phyloP scores from a whole-genome alignment of 2,329 filamentous ascomycete species.

The Pezicula neosporulosa region DNA sequence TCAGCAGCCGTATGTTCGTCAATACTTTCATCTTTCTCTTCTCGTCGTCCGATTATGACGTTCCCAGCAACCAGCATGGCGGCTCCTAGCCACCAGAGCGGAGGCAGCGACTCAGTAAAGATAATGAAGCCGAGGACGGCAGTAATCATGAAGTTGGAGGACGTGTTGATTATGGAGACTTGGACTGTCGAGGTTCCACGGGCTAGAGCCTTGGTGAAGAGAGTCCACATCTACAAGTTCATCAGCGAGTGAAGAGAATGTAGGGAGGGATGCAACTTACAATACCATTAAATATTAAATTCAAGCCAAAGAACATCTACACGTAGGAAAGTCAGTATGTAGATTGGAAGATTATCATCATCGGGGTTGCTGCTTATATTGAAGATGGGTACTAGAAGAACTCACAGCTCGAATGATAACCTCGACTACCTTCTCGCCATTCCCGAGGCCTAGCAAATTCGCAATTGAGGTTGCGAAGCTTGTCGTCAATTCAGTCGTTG shows the following conservation, averaged over 20 bases:
- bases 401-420: slow-evolving; percentile 46
- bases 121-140: slow-evolving; percentile 67
- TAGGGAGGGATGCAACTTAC: slow-evolving; percentile 36
- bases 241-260: slow-evolving; percentile 5
- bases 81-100: slow-evolving; percentile 75
- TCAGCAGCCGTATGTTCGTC: slow-evolving; percentile 11
- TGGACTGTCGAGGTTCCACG: slow-evolving; percentile 72
- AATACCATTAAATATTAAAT: slow-evolving; percentile 70
- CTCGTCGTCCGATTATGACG: slow-evolving; percentile 72
- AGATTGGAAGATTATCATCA: background rate
- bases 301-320: slow-evolving; percentile 67
- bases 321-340: too few relatives aligned
- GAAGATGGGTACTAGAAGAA: slow-evolving; percentile 6
- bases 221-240: slow-evolving; percentile 64
- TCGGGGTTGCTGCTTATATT: too few relatives aligned
- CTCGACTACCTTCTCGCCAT: slow-evolving; percentile 44
- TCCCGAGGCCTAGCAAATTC: slow-evolving; percentile 37
- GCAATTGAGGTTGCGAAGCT: slow-evolving; percentile 45
- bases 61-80: slow-evolving; percentile 70
- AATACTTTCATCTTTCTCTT: slow-evolving; percentile 40
- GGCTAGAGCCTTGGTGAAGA: slow-evolving; percentile 77
- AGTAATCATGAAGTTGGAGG: slow-evolving; percentile 76
- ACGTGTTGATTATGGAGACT: slow-evolving; percentile 79
- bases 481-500: slow-evolving; percentile 53
- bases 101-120: slow-evolving; percentile 68